Base-by-base conservation (phyloP, 768 basidiomycete species). In the Auriscalpium microsporum region DNA sequence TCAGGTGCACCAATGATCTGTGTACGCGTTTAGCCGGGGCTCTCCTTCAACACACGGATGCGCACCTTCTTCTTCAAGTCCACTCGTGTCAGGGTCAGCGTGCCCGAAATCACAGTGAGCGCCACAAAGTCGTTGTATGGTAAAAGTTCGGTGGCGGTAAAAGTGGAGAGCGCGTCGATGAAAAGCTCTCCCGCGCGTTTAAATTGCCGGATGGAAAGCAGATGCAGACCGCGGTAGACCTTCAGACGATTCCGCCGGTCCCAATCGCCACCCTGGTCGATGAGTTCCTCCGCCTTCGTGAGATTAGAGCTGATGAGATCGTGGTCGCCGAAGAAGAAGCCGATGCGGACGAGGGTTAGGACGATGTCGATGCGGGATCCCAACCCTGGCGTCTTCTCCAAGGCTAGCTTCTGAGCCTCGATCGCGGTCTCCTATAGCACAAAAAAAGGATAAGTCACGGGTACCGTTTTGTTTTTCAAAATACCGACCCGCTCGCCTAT, bases 241-340 rank as follows among this genome's bases (percentile, higher is more conserved):
- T 99, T 99, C 64, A 97, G 81, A 46, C 95, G 82, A 70, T 97
- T 99, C 40, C 94, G 82, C 53, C 95, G 78, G 69, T 99, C 95
- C 95, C 95, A 99, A 72, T 99, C 95, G 46, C 95, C 95, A 0
- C 95, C 95, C 68, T 92, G 81, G 63, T 97, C 94, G 53, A 96
- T 88, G 45, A 96, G 76, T 89, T 83, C 79, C 63, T 91, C 87
- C 0, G 94, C 94, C 62, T 86, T 84, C 33, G 80, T 73, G 47
- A 97, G 81, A 62, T 90, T 81, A 40, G 75, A 66, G 0, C 77
- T 81, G 50, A 95, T 83, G 58, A 94, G 73, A 4, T 78, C 69
- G 36, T 85, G 80, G 65, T 97, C 89, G 21, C 77, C 76, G 69
- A 89, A 94, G 78, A 97, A 98, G 68, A 97, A 78, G 0, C 90